phyloP scores from a whole-genome alignment of 371 early-diverging fungal species.

The Mucor saturninus region DNA sequence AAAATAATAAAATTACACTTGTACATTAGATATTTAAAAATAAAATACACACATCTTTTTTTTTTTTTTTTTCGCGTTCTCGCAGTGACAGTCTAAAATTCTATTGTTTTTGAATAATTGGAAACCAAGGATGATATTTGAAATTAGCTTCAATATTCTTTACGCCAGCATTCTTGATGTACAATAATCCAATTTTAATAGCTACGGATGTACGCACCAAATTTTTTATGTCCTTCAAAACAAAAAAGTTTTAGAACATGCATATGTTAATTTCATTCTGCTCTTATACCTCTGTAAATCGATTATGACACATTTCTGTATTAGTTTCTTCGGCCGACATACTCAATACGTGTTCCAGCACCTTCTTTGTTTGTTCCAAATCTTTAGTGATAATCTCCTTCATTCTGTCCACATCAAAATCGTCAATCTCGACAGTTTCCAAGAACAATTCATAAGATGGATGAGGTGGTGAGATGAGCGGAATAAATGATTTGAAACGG shows the following conservation, averaged over 20 bases:
- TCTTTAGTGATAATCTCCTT: slow-evolving; percentile 21
- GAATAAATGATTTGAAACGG: slow-evolving; percentile 63
- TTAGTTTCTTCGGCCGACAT: slow-evolving; percentile 32
- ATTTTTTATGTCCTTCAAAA: slow-evolving; percentile 43
- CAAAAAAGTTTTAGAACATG: background rate
- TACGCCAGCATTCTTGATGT: slow-evolving; percentile 1
- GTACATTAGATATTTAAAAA: slow-evolving; percentile 4
- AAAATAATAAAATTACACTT: slow-evolving; percentile 10
- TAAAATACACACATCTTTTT: background rate
- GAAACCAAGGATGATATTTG: slow-evolving; percentile 62
- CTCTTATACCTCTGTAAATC: slow-evolving; percentile 42
- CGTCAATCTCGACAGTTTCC: slow-evolving; percentile 34
- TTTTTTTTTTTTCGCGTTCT: background rate
- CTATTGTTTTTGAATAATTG: slow-evolving; percentile 27
- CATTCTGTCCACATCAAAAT: slow-evolving; percentile 24
- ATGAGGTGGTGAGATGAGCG: slow-evolving; percentile 53
- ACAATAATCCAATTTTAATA: slow-evolving; percentile 35
- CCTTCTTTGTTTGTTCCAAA: slow-evolving; percentile 32
- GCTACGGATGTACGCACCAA: slow-evolving; percentile 47
- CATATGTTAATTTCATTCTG: background rate
- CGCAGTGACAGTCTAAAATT: background rate
- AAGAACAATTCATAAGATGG: slow-evolving; percentile 41
- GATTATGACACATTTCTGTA: slow-evolving; percentile 50
- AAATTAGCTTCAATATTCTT: slow-evolving; percentile 30
- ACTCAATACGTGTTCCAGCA: slow-evolving; percentile 32